Base-by-base conservation (phyloP, 2,329 filamentous ascomycete genomes). In the Phaeosphaeria sp. region DNA sequence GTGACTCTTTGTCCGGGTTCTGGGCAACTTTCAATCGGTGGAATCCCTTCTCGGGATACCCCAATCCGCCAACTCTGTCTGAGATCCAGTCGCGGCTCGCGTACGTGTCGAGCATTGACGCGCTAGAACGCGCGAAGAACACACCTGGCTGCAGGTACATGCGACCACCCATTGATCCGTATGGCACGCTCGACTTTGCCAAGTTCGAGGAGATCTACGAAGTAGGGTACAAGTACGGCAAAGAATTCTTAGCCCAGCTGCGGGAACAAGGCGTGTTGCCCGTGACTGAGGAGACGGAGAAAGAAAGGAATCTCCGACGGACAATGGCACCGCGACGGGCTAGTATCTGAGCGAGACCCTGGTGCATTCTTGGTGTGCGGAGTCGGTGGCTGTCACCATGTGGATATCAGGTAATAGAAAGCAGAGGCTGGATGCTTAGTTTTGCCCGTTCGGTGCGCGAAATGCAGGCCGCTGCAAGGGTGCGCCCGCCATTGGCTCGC, bases 181-280 rank as follows among this genome's bases (percentile, higher is more conserved):
- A 97, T 68, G 95, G 93, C 4, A 99, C 95, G 1, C 81, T 99
- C 27, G 95, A 99, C 57, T 99, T 99, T 81, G 91, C 89, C 60
- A 97, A 96, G 77, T 99, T 99, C 77, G 94, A 98, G 71, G 96
- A 99, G 82, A 94, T 99, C 53, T 97, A 96, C 72, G 84, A 90
- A 66, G 85, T 97, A 11, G 96, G 95, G 1, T 96, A 97, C 78
- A 84, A 86, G 54, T 99, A 89, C 72, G 95, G 93, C 4, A 89
- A 90, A 75, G 87, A 92, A 53, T 97, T 90, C 74, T 77, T 99
- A 64, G 87, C 87, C 52, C 85, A 88, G 66, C 80, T 98, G 74
- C 89, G 88, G 72, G 90, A 91, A 41, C 85, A 96, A 68, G 94
- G 94, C 0, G 84, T 90, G 41, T 79, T 99, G 63, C 87, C 87